Conservation (phyloP, 2,329 filamentous ascomycete genomes). For the Botryotinia narcissicola region DNA sequence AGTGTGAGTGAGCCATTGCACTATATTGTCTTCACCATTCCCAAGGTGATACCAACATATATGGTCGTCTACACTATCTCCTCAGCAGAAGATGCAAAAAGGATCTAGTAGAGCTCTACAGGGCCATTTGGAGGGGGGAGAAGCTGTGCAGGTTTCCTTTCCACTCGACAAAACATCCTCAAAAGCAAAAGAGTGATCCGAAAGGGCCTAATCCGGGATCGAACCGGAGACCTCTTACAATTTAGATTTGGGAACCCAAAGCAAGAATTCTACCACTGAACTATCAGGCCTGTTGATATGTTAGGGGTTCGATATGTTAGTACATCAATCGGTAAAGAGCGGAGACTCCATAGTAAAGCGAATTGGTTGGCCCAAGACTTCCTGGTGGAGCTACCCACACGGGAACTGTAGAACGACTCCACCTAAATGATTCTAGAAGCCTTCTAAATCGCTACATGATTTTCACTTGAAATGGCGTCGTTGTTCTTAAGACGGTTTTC, state of each 20-base stretch:
- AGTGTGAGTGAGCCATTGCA: too few relatives aligned
- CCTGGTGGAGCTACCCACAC: neutral
- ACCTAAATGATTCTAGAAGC: neutral
- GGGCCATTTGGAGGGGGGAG: too few relatives aligned
- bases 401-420: neutral
- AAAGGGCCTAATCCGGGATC: neutral
- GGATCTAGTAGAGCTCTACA: accelerated
- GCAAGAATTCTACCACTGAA: slow-evolving; percentile 6
- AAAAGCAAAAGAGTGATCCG: neutral
- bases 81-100: neutral
- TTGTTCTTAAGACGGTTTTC: neutral
- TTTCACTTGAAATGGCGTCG: neutral
- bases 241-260: neutral
- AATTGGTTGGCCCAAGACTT: neutral
- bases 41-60: too few relatives aligned
- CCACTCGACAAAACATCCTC: too few relatives aligned
- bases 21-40: too few relatives aligned
- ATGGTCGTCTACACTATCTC: neutral
- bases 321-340: too few relatives aligned
- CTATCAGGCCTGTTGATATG: neutral
- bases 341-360: too few relatives aligned
- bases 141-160: neutral
- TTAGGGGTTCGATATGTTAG: accelerated
- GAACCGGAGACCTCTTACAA: neutral
- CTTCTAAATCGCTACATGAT: neutral